Evolutionary conservation across 495 filamentous ascomycete genomes (phyloP).

Genomic region (Venustampulla echinocandica): DNA sequence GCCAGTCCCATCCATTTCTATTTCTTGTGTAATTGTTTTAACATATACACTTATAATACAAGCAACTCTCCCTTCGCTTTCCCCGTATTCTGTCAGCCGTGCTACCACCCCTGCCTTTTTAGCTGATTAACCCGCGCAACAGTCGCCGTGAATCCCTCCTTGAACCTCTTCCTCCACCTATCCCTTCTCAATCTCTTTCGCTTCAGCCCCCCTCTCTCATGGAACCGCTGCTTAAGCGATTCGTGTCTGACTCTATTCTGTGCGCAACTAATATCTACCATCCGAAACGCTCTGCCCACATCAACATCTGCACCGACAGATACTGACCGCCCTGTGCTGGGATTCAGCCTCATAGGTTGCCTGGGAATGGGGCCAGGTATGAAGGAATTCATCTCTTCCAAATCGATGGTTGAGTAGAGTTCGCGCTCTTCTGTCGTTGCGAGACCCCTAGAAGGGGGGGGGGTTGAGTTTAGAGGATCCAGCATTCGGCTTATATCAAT

Average conservation of each 20-base stretch:
- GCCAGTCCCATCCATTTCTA: no score
- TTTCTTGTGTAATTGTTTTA: neutral
- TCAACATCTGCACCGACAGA: conserved; percentile 40
- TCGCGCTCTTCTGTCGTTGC: neutral
- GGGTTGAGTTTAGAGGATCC: neutral
- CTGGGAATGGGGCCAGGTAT: conserved; percentile 5
- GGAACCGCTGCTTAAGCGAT: conserved; percentile 45
- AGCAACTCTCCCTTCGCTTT: neutral
- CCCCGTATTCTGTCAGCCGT: neutral
- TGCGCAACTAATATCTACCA: conserved; percentile 36
- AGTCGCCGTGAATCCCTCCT: conserved; percentile 51
- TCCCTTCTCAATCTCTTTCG: conserved; percentile 59
- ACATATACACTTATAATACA: conserved; percentile 7
- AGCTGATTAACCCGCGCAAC: conserved; percentile 54
- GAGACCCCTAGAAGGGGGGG: neutral
- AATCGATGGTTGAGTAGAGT: neutral
- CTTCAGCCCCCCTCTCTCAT: conserved; percentile 67
- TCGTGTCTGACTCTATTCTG: conserved; percentile 48
- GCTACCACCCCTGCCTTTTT: conserved; percentile 64
- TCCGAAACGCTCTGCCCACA: conserved; percentile 43
- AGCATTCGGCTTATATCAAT: no score
- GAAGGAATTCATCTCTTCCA: neutral
- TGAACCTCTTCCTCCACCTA: conserved; percentile 60
- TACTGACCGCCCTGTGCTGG: conserved; percentile 51
- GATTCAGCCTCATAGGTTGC: conserved; percentile 35